Evolutionary conservation across 1,284 basidiomycete species (phyloP), one percentile per base, ranked within the genome.

Genomic region (Tranzscheliella williamsii): DNA sequence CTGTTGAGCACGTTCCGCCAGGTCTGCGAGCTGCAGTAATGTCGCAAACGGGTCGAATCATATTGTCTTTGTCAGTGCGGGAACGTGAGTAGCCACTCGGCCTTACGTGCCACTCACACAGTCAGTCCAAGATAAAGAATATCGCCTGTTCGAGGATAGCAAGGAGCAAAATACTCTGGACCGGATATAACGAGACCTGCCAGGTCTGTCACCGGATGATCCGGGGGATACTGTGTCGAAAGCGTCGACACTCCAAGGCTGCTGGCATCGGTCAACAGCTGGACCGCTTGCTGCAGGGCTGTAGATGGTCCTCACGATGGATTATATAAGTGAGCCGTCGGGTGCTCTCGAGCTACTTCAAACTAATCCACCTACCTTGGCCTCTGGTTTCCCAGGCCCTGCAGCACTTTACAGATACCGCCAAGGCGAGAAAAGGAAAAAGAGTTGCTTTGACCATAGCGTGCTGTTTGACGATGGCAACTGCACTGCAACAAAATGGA

Each of bases 91-190:
- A n/a, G n/a, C n/a, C n/a, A n/a, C n/a, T n/a, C n/a, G n/a, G n/a
- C n/a, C n/a, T n/a, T n/a, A n/a, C n/a, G n/a, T 33, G 11, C 8
- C 11, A 56, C 61, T 41, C 26, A 66, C 43, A 76, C 68, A 6
- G 73, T 70, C 24, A 76, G 34, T 8, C 70, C 75, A 11, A 77
- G 58, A 34, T 73, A 62, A 34, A 73, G 47, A n/a, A 77, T 50
- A 27, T 75, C 69, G 12, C 72, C 72, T 3, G 58, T 35, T 2
- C 36, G 31, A 7, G 43, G n/a, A 31, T 60, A 64, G 47, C 73
- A 75, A 0, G 73, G 70, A 2, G 70, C 68, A 47, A 63, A 77
- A 57, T 77, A 77, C 26, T 77, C 75, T 1, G 70, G 60, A 5
- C 72, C 68, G 21, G 54, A 41, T 13, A 51, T 58, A 34, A 55